A percentile compares a stretch with the other conserved stretches of the same genome.
Evolutionary conservation across 768 basidiomycete genomes (phyloP).

Genomic region (Amanita polypyramis): DNA sequence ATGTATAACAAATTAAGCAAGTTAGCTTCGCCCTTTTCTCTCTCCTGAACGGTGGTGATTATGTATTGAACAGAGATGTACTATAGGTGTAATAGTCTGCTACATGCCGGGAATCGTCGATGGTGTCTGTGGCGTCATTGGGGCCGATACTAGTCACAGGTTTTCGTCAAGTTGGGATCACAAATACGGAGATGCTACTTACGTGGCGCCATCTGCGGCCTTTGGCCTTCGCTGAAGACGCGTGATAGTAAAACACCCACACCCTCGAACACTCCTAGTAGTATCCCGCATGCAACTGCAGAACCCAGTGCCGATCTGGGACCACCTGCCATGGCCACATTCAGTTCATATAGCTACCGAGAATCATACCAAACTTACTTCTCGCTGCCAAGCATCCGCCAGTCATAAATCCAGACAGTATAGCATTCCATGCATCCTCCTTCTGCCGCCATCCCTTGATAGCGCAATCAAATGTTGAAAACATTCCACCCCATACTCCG

Average conservation of each 20-base stretch:
- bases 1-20: neutral
- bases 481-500: conserved; percentile 95
- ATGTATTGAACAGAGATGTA: conserved; percentile 22
- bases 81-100: conserved; percentile 35
- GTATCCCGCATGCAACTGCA: conserved; percentile 93
- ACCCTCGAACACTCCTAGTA: conserved; percentile 91
- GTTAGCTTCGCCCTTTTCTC: neutral
- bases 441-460: conserved; percentile 96
- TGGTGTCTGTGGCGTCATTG: conserved; percentile 39
- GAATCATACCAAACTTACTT: conserved; percentile 48
- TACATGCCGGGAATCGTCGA: conserved; percentile 32
- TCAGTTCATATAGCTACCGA: neutral
- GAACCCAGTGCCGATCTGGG: conserved; percentile 85
- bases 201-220: conserved; percentile 76
- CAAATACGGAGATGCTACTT: conserved; percentile 22
- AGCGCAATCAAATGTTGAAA: conserved; percentile 97
- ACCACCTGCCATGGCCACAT: conserved; percentile 49
- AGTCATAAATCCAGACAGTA: conserved; percentile 96
- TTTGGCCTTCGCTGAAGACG: conserved; percentile 75
- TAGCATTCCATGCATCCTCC: conserved; percentile 98
- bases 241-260: conserved; percentile 89
- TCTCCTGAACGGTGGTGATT: conserved; percentile 19
- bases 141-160: conserved; percentile 42
- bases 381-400: conserved; percentile 92
- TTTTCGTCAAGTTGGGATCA: conserved; percentile 8